Percentiles rank a stretch among this genome's conserved stretches.
These are phyloP conservation scores for Zoysia japonica DNA, from an alignment of 176 grass and related monocot genomes.

Conservation along the genomic window DNA sequence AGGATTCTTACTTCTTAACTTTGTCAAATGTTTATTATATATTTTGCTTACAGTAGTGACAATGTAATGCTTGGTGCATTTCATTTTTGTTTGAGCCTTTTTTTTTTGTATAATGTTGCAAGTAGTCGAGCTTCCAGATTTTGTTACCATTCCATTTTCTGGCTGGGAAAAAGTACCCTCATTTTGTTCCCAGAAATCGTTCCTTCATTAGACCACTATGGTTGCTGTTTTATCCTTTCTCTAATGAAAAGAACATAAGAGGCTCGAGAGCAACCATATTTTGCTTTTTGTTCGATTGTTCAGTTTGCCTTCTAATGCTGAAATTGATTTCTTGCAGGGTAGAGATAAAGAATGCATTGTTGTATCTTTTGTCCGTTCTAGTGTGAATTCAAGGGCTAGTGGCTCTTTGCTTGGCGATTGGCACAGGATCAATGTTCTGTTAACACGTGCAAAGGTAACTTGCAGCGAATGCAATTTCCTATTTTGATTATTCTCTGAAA, in stretches of 20 bases:
- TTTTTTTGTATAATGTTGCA: constrained; percentile 22
- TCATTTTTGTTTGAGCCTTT: constrained; percentile 18
- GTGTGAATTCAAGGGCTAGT: constrained; percentile 49
- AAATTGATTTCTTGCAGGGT: constrained; percentile 57
- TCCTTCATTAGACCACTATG: background rate
- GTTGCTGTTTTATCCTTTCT: background rate
- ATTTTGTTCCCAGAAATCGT: constrained; percentile 6
- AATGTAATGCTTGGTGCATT: background rate
- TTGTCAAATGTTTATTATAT: background rate
- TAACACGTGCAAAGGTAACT: constrained; percentile 90
- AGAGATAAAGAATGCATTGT: constrained; percentile 97
- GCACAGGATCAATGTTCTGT: constrained; percentile 87
- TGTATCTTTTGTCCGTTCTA: constrained; percentile 89
- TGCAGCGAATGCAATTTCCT: background rate
- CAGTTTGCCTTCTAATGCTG: constrained; percentile 8
- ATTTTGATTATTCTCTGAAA: background rate
- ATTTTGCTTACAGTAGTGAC: background rate
- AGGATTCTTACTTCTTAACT: constrained; percentile 2
- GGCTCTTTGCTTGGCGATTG: constrained; percentile 93
- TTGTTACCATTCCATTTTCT: constrained; percentile 27
- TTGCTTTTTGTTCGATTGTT: constrained; percentile 14
- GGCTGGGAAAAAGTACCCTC: background rate
- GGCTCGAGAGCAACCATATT: constrained; percentile 9
- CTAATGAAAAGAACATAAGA: background rate
- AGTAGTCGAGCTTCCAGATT: constrained; percentile 3